Evolutionary conservation across 257 asterid species (phyloP), one percentile per base, ranked within the genome.

Genomic region (Galeopsis tetrahit): DNA sequence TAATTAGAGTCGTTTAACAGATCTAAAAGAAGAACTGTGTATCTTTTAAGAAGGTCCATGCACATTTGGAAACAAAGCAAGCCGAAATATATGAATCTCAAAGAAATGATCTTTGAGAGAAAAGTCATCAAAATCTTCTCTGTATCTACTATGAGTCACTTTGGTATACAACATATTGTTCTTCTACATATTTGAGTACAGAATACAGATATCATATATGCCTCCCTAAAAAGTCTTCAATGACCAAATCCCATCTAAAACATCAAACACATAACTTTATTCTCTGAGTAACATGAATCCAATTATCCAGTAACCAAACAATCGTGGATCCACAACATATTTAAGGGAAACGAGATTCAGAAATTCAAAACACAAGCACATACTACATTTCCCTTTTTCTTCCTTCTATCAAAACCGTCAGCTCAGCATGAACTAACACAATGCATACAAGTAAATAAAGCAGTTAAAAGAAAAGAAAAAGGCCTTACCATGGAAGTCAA

Each of bases 401-500:
- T 44, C 36, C 67, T 72, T 57, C n/a, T 43, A 63, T 15, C 35
- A n/a, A 65, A 44, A 42, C 46, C n/a, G 39, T 7, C 49, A 53
- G 35, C 4, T 46, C 4, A 6, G 17, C 9, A 52, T 14, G 58
- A 42, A 57, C 66, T 13, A 8, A 46, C 7, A 66, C 42, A 8
- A 49, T 34, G 35, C 21, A 10, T n/a, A 57, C 8, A 28, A 58
- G 35, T 17, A 59, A 44, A 39, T 6, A 72, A 57, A 33, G 9
- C 32, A 7, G 3, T 9, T 5, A 34, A 9, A 21, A 28, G 21
- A 21, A 43, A 9, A 8, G 7, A 14, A 28, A 36, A 62, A 46
- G 42, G 17, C 6, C 0, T 14, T 68, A 95, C 99, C 98, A 91
- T 81, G 58, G 88, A 32, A 62, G 93, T 83, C 55, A 87, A 63